Conservation (phyloP, 139 green algal genomes). For the Chlorella vulgaris region DNA sequence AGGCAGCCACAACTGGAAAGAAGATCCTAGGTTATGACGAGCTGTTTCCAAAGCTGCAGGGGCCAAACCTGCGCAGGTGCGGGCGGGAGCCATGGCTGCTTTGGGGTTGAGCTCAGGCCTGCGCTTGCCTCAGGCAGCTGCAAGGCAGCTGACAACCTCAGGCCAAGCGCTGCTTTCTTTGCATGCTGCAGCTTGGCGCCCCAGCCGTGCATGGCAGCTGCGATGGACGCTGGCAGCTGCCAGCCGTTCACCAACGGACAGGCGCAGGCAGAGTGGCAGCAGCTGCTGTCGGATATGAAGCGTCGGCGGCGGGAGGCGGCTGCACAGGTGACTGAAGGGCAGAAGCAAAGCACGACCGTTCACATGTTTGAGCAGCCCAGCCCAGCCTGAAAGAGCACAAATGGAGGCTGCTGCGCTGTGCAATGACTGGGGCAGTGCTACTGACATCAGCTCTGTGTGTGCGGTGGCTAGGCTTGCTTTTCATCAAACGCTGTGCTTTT, state of each 20-base stretch:
- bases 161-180: neutral
- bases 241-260: neutral
- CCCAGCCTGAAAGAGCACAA: no score
- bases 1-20: neutral
- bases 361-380: no score
- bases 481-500: no score
- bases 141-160: neutral
- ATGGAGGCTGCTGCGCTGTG: no score
- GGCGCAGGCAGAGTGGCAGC: constrained; percentile 18
- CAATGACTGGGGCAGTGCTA: no score
- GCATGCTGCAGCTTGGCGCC: neutral
- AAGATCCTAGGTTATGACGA: neutral
- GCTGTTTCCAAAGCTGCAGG: constrained; percentile 19
- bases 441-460: no score
- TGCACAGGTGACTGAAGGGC: neutral
- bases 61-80: neutral
- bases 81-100: neutral
- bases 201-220: neutral
- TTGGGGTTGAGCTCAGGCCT: neutral
- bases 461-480: no score
- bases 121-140: neutral
- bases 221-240: neutral
- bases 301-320: neutral
- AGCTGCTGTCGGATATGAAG: neutral
- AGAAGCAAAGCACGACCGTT: no score